phyloP scores from a whole-genome alignment of 768 basidiomycete species.

The Mycena leptocephala region DNA sequence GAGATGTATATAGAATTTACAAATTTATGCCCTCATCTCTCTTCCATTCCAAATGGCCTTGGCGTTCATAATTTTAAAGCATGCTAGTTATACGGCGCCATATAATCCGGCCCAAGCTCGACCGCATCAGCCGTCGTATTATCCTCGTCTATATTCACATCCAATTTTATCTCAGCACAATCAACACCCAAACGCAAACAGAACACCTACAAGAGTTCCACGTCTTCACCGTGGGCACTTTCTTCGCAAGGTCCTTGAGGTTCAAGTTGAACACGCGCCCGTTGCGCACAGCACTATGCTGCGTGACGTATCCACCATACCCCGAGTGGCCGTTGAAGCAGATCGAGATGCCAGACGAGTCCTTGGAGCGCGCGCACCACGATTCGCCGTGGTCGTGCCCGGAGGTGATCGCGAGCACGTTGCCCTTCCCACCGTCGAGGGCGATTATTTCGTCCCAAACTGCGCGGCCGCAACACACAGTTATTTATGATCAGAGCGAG shows the following conservation, averaged over 20 bases:
- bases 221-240: constrained; percentile 30
- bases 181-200: neutral
- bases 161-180: neutral
- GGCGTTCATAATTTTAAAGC: no score
- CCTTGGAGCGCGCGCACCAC: constrained; percentile 34
- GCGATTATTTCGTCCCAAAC: constrained; percentile 35
- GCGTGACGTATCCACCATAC: constrained; percentile 37
- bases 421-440: constrained; percentile 27
- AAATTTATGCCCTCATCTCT: no score
- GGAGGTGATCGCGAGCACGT: constrained; percentile 36
- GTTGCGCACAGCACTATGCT: constrained; percentile 34
- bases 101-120: constrained; percentile 24
- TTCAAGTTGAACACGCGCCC: constrained; percentile 33
- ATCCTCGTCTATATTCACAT: constrained; percentile 18
- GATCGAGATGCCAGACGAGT: constrained; percentile 33
- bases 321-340: constrained; percentile 41
- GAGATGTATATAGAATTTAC: no score
- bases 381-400: constrained; percentile 41
- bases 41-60: no score
- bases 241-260: constrained; percentile 14
- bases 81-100: constrained; percentile 25
- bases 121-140: constrained; percentile 21
- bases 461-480: neutral
- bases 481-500: neutral
- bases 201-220: constrained; percentile 17